Evolutionary conservation across 495 filamentous ascomycete genomes (phyloP), one percentile per base, ranked within the genome.

Genomic region (Delitschia confertaspora): DNA sequence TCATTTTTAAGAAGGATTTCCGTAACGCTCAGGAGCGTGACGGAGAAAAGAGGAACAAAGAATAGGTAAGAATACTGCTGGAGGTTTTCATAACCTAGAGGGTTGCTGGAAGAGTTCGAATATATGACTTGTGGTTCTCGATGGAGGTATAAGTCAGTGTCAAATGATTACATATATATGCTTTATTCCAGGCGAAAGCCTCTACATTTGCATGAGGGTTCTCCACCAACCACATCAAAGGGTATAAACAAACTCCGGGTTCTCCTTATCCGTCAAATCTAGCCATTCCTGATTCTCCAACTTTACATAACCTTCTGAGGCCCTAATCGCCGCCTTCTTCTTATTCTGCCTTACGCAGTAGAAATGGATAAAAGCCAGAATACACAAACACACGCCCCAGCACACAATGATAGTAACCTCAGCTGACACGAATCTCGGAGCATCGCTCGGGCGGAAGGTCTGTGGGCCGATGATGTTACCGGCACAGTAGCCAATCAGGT

Each of bases 371-470:
- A 80, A 80, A 0, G 65, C 45, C 32, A 85, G 53, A 41, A 78
- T 70, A 3, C 72, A 23, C 3, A 81, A 45, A 38, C 71, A 74
- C 3, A 78, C 63, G 13, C 59, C 65, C 63, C 69, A 74, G 56
- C 79, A 82, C n/a, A 74, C 70, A 19, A 83, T 70, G 45, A 85
- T 78, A 2, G 73, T 76, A 40, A 83, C 77, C 49, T 81, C 78
- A 14, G 78, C 82, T 3, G 79, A 77, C 13, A 78, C 69, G 51
- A 85, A 86, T 23, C 50, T 69, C 64, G 45, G 49, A 3, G 45
- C 44, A 14, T 78, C 73, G 22, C 68, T 52, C 0, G 73, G 69
- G 9, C 73, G 64, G 62, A 79, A 80, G n/a, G 68, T 72, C 59
- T 79, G 75, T 31, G 65, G 61, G 33, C 72, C 73, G 21, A 73